Conservation (phyloP, 2,329 filamentous ascomycete species). For the Pleurostoma richardsiae region DNA sequence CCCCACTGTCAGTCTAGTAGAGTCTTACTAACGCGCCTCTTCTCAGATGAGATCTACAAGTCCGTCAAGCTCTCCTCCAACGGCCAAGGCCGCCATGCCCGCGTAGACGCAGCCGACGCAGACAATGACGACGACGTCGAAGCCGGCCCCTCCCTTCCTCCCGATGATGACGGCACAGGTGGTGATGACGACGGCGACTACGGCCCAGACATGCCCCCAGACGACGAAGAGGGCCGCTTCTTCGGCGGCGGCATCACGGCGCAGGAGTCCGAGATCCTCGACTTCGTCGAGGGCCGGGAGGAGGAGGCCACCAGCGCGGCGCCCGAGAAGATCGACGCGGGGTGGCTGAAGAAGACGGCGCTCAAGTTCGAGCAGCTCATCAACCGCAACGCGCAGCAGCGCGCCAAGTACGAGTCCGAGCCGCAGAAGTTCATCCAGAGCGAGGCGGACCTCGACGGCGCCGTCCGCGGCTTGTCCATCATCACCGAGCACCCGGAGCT, state of each 20-base stretch:
- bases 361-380: slow-evolving; percentile 88
- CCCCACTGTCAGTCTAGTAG: neutral
- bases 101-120: slow-evolving; percentile 37
- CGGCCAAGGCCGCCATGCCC: slow-evolving; percentile 36
- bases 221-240: slow-evolving; percentile 91
- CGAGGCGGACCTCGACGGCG: slow-evolving; percentile 85
- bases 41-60: slow-evolving; percentile 58
- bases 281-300: slow-evolving; percentile 60
- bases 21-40: slow-evolving; percentile 1
- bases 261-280: slow-evolving; percentile 75
- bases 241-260: slow-evolving; percentile 87
- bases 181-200: slow-evolving; percentile 41
- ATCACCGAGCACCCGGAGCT: slow-evolving; percentile 81
- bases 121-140: slow-evolving; percentile 37
- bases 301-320: slow-evolving; percentile 26
- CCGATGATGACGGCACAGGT: slow-evolving; percentile 36
- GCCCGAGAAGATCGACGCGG: slow-evolving; percentile 72
- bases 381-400: slow-evolving; percentile 81
- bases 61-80: slow-evolving; percentile 47
- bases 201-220: slow-evolving; percentile 43
- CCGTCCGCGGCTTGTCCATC: slow-evolving; percentile 82
- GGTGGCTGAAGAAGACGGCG: slow-evolving; percentile 79
- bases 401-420: slow-evolving; percentile 76
- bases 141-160: slow-evolving; percentile 43
- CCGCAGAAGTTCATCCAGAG: slow-evolving; percentile 78